Conservation (phyloP, 2,329 filamentous ascomycete species). For the Paecilomyces niveus region DNA sequence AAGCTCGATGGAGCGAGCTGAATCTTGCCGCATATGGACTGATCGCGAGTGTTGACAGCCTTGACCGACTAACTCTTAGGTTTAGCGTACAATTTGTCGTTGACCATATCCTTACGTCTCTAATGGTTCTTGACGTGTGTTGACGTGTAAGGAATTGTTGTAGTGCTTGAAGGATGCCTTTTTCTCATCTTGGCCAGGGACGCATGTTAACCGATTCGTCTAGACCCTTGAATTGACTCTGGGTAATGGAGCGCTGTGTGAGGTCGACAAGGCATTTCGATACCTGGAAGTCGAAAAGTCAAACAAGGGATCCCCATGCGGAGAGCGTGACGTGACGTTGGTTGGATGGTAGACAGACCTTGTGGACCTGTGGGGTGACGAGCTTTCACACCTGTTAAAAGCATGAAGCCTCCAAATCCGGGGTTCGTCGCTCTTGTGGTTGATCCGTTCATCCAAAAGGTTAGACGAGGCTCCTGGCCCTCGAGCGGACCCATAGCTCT, state of each 20-base stretch:
- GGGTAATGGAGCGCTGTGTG: background rate
- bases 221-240: background rate
- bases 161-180: background rate
- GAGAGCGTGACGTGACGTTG: background rate
- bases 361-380: background rate
- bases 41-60: background rate
- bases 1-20: background rate
- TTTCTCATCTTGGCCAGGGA: background rate
- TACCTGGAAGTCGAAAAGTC: background rate
- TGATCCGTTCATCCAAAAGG: background rate
- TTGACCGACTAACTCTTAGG: background rate
- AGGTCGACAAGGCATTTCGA: background rate
- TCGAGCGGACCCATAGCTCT: background rate
- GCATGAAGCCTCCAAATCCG: background rate
- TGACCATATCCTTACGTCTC: constrained; percentile 1
- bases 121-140: constrained; percentile 8
- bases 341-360: background rate
- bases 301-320: background rate
- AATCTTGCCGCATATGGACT: background rate
- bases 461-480: background rate
- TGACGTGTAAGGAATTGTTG: constrained; percentile 16
- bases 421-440: background rate
- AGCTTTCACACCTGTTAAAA: background rate
- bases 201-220: background rate
- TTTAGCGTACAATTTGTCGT: background rate